Base-by-base conservation (phyloP, 2,329 filamentous ascomycete species). In the Clarireedia hainanense region DNA sequence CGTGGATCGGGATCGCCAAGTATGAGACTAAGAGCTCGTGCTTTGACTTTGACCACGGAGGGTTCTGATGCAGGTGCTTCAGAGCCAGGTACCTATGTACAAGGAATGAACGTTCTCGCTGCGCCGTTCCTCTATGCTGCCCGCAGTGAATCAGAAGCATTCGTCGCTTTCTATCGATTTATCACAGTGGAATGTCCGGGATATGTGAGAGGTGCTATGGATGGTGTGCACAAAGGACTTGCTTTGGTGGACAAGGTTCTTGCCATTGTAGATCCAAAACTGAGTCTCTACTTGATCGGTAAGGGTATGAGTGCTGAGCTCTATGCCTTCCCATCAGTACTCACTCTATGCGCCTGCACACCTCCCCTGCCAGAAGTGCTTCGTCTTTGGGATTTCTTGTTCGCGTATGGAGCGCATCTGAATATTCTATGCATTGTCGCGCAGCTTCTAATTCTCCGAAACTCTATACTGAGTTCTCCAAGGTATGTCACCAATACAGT, bases 31-130 rank as follows among this genome's bases (percentile, higher is more conserved):
- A 61, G 80, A 59, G 74, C 77, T n/a, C 76, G 80, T 37, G 80
- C 80, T 34, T 68, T 81, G 55, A 80, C 80, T 12, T 72, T 85
- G 54, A 85, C 81, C 1, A 85, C 80, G 0, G 83, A 86, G 66
- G 78, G 83, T 59, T 79, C 85, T 62, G 83, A 86, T 60, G 75
- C 76, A 6, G 80, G 79, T 56, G 76, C 74, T 2, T 73, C 75
- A 34, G 86, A 89, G 64, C 81, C 89, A 10, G 89, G 91, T 34
- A 91, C 89, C 42, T 99, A 99, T 66, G 92, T 99, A 2, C 94
- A 99, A 72, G 94, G 94, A 63, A 97, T 99, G 92, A 99, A 99
- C 69, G 94, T 99, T 42, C 81, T 99, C 15, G 92, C 91, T 9
- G 94, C 94, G 0, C 94, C 94, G 0, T 96, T 99, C 68, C 78